Evolutionary conservation across 179 eudicot species (phyloP).

Genomic region (Beta corolliflora): DNA sequence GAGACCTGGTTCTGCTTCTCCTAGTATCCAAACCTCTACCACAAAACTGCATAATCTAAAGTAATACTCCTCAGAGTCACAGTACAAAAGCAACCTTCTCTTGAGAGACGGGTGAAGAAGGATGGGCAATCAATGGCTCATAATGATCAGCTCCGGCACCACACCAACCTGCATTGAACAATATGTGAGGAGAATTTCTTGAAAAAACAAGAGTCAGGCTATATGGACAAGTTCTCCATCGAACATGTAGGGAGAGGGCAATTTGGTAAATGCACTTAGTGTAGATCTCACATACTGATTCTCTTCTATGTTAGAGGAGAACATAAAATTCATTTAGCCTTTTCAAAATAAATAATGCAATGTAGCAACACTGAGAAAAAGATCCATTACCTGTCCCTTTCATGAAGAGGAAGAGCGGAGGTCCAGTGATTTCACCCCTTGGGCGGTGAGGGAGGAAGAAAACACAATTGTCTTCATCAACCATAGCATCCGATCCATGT

Average conservation of each 20-base stretch:
- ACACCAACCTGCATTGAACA: constrained; percentile 69
- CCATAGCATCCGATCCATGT: constrained; percentile 96
- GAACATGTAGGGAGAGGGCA: too few species aligned
- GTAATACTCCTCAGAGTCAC: constrained; percentile 37
- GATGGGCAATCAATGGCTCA: constrained; percentile 81
- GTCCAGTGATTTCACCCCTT: constrained; percentile 65
- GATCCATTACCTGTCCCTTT: constrained; percentile 73
- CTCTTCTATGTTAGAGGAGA: too few species aligned
- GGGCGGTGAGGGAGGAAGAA: constrained; percentile 97
- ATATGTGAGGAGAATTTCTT: not conserved
- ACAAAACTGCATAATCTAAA: constrained; percentile 38
- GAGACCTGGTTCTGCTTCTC: constrained; percentile 29
- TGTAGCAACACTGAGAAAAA: not conserved
- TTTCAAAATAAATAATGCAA: not conserved
- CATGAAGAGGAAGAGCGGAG: constrained; percentile 92
- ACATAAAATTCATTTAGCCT: too few species aligned
- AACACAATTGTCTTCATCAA: constrained; percentile 90
- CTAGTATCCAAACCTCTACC: constrained; percentile 37
- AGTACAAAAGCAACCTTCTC: constrained; percentile 86
- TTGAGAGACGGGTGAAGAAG: constrained; percentile 48
- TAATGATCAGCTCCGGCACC: constrained; percentile 96
- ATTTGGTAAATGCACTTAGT: too few species aligned
- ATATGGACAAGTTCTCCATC: too few species aligned
- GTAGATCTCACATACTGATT: too few species aligned
- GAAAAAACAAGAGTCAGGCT: not conserved